Evolutionary conservation across 768 basidiomycete genomes (phyloP).

Genomic region (Cyclocybe aegerita): DNA sequence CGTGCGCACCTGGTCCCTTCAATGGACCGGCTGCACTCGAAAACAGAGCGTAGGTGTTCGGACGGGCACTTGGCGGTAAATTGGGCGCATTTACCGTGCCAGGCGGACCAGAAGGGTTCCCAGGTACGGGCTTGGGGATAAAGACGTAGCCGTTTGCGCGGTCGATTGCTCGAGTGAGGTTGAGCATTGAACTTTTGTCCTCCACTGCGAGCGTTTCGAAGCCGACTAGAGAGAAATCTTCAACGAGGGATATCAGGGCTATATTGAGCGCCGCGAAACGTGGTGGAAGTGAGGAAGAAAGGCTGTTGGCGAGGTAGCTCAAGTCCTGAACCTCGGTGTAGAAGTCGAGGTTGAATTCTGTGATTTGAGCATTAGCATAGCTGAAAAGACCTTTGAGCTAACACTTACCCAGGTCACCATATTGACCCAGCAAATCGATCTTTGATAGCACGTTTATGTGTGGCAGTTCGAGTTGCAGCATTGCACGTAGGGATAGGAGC

Average conservation of each 20-base stretch:
- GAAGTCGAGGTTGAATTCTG: conserved; percentile 96
- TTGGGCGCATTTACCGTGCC: conserved; percentile 33
- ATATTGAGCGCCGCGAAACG: conserved; percentile 81
- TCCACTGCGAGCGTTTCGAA: conserved; percentile 98
- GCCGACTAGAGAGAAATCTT: conserved; percentile 89
- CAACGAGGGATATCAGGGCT: conserved; percentile 89
- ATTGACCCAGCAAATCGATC: conserved; percentile 85
- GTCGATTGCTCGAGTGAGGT: conserved; percentile 81
- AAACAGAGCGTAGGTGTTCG: conserved; percentile 70
- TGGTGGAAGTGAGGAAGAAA: conserved; percentile 58
- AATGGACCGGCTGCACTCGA: conserved; percentile 60
- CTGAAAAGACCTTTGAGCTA: conserved; percentile 5
- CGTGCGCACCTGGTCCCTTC: conserved; percentile 46
- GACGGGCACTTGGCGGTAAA: conserved; percentile 42
- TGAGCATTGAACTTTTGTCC: conserved; percentile 96
- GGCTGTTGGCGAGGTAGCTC: conserved; percentile 76
- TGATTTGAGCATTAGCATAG: background rate
- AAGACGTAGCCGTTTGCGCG: conserved; percentile 92
- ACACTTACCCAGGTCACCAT: conserved; percentile 83
- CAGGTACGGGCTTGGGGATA: conserved; percentile 45
- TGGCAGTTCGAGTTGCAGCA: conserved; percentile 98
- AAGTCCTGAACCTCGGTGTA: conserved; percentile 99
- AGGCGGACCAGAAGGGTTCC: conserved; percentile 28
- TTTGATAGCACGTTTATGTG: conserved; percentile 98
- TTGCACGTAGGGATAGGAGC: conserved; percentile 88